Percentiles rank a stretch among this genome's conserved stretches.
These are phyloP conservation scores for Coemansia sp. DNA, from an alignment of 192 early-diverging fungal species.

Conservation along the genomic window DNA sequence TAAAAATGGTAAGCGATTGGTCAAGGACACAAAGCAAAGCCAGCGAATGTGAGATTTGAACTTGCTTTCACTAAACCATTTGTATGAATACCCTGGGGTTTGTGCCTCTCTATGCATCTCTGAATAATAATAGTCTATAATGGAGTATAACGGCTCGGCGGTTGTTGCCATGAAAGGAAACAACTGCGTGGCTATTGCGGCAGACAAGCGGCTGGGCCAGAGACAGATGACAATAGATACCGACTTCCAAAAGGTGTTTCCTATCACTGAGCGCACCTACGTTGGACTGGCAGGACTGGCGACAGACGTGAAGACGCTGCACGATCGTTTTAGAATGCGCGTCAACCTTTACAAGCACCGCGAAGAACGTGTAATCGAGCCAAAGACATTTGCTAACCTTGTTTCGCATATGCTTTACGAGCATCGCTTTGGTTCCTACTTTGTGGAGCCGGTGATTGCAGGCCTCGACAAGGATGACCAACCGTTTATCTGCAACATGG, in stretches of 20 bases:
- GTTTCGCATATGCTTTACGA: constrained; percentile 97
- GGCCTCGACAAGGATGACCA: constrained; percentile 86
- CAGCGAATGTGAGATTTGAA: neutral
- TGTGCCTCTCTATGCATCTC: neutral
- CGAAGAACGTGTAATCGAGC: constrained; percentile 95
- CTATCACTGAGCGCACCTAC: constrained; percentile 79
- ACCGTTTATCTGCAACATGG: constrained; percentile 93
- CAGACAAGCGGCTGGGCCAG: constrained; percentile 91
- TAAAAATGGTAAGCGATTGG: constrained; percentile 5
- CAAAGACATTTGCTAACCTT: constrained; percentile 88
- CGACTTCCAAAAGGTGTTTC: constrained; percentile 94
- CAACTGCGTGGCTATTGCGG: constrained; percentile 96
- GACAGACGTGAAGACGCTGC: constrained; percentile 94
- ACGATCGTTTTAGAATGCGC: constrained; percentile 87
- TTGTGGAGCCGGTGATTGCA: constrained; percentile 91
- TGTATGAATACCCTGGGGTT: neutral
- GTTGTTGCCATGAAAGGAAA: constrained; percentile 98
- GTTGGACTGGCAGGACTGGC: constrained; percentile 92
- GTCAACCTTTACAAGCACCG: constrained; percentile 94
- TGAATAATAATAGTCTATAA: constrained; percentile 21
- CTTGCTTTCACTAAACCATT: neutral
- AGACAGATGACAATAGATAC: constrained; percentile 92
- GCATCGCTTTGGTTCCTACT: constrained; percentile 93
- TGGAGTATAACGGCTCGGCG: constrained; percentile 71
- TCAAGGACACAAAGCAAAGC: too few species aligned